Percentiles rank a stretch among this genome's conserved stretches.
These are phyloP conservation scores for Daedaleopsis nitida DNA, from an alignment of 768 basidiomycete species.

Conservation along the genomic window DNA sequence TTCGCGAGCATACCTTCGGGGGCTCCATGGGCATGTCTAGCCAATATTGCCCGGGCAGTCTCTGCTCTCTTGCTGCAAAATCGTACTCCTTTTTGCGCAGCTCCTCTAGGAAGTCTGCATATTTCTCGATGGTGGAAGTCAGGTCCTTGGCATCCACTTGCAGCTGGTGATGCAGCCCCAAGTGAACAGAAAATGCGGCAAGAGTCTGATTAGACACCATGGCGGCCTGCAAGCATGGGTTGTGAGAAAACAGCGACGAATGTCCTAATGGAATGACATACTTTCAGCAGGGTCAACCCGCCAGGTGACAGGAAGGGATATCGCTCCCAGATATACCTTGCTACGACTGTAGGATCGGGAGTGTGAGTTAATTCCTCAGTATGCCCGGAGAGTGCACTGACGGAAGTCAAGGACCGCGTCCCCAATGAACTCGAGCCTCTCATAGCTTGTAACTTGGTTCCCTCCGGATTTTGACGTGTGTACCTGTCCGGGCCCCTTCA, in stretches of 20 bases:
- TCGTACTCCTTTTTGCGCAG: conserved; percentile 50
- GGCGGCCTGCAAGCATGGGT: conserved; percentile 52
- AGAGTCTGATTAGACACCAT: conserved; percentile 86
- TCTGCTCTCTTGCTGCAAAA: conserved; percentile 48
- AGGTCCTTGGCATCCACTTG: conserved; percentile 58
- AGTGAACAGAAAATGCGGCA: conserved; percentile 73
- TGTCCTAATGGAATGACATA: conserved; percentile 22
- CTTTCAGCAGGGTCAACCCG: conserved; percentile 80
- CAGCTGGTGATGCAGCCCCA: conserved; percentile 65
- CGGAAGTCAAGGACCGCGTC: conserved; percentile 86
- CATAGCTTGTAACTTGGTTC: conserved; percentile 45
- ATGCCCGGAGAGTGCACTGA: conserved; percentile 37
- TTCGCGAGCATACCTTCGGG: conserved; percentile 59
- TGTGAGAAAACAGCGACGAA: too few relatives aligned
- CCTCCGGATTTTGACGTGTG: conserved; percentile 58
- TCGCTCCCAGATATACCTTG: conserved; percentile 67
- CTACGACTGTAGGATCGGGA: conserved; percentile 54
- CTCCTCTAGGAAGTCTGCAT: conserved; percentile 48
- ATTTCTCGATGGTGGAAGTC: conserved; percentile 51
- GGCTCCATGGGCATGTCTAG: conserved; percentile 57
- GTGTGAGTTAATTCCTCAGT: neutral
- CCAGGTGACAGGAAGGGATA: conserved; percentile 71
- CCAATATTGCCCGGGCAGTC: conserved; percentile 75
- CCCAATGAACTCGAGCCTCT: conserved; percentile 82
- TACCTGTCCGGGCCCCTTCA: conserved; percentile 46